phyloP scores from a whole-genome alignment of 2,329 filamentous ascomycete genomes.

The Didymella lethalis region DNA sequence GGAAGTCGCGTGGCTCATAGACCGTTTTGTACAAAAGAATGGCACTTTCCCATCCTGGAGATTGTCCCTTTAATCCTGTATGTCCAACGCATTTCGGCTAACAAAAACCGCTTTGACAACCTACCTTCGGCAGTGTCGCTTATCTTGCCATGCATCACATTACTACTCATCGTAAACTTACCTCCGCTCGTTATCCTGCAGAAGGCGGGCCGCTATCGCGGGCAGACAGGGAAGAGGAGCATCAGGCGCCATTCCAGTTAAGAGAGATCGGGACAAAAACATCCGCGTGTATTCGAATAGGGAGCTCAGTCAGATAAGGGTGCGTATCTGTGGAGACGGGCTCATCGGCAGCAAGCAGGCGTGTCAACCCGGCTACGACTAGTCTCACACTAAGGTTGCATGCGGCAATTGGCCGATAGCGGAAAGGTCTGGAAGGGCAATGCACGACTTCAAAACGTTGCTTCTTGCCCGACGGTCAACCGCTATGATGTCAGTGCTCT shows the following conservation, averaged over 20 bases:
- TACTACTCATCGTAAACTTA: background rate
- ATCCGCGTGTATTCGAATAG: background rate
- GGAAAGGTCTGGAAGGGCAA: background rate
- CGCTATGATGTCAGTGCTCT: background rate
- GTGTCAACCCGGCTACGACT: background rate
- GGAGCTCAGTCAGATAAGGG: background rate
- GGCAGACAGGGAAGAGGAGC: background rate
- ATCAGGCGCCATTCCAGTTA: background rate
- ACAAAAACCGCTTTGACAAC: background rate
- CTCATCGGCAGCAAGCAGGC: background rate
- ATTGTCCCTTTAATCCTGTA: background rate
- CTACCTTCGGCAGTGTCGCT: background rate
- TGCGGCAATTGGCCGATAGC: background rate
- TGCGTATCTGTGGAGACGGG: background rate
- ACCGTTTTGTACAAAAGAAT: background rate
- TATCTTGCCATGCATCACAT: background rate
- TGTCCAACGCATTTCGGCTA: background rate
- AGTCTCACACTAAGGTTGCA: background rate
- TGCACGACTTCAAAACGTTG: conserved; percentile 3
- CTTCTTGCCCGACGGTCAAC: background rate
- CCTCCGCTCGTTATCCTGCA: conserved; percentile 1
- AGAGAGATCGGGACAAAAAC: background rate
- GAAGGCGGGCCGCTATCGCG: conserved; percentile 8
- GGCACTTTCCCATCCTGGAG: background rate
- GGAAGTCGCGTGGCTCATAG: background rate